These are phyloP conservation scores for Pichia terricola DNA, from an alignment of 1,139 yeast species.

Conservation along the genomic window DNA sequence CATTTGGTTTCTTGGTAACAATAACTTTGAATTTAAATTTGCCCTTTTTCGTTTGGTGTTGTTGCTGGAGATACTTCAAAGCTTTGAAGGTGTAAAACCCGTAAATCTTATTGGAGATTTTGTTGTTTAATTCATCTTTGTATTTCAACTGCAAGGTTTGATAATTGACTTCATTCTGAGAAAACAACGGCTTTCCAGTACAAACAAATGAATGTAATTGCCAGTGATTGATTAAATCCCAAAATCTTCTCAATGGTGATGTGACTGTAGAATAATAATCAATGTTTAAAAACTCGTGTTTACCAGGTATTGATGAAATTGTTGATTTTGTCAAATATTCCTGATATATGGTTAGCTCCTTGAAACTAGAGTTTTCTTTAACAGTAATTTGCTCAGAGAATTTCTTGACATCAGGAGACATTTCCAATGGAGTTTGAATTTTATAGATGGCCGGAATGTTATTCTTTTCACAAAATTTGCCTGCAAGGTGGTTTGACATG, in stretches of 20 bases:
- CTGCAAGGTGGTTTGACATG: constrained; percentile 57
- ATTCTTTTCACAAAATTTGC: constrained; percentile 37
- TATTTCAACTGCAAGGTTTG: constrained; percentile 22
- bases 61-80: constrained; percentile 27
- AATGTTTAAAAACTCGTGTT: constrained; percentile 62
- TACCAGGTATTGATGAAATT: constrained; percentile 30
- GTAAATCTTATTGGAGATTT: constrained; percentile 25
- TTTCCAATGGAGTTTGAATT: constrained; percentile 33
- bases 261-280: constrained; percentile 65
- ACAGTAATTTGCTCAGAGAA: constrained; percentile 21
- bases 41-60: constrained; percentile 4
- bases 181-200: constrained; percentile 15
- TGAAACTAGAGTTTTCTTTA: constrained; percentile 19
- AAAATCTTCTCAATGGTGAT: constrained; percentile 79
- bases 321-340: constrained; percentile 33
- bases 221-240: constrained; percentile 78
- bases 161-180: constrained; percentile 17
- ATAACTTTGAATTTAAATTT: constrained; percentile 24
- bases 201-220: constrained; percentile 41
- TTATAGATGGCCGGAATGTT: constrained; percentile 52
- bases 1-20: constrained; percentile 30
- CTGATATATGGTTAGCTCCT: constrained; percentile 19
- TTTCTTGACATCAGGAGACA: constrained; percentile 13
- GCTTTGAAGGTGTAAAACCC: constrained; percentile 35
- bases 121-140: constrained; percentile 23